Conservation (phyloP, 2,329 filamentous ascomycete species). For the Botrytis fabae region DNA sequence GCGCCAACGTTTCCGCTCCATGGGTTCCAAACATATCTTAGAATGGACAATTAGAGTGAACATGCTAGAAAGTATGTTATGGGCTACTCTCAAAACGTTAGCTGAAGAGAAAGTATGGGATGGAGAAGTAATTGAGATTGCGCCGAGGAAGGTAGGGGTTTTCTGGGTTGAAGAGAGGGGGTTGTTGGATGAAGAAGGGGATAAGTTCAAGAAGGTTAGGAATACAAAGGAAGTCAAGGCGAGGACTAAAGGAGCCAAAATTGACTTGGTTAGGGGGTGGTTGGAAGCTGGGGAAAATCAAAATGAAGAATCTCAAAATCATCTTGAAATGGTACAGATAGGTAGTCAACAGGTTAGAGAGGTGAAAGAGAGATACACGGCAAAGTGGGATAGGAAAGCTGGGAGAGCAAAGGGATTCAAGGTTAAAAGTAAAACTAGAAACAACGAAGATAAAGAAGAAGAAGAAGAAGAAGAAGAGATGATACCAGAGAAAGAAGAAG, state of each 20-base stretch:
- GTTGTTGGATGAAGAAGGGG: constrained; percentile 24
- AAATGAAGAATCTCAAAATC: constrained; percentile 23
- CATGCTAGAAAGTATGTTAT: constrained; percentile 78
- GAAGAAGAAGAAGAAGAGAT: constrained; percentile 24
- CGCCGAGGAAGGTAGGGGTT: constrained; percentile 54
- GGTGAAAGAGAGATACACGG: constrained; percentile 43
- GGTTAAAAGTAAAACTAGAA: constrained; percentile 17
- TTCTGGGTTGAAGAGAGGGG: constrained; percentile 52
- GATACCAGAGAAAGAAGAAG: constrained; percentile 33
- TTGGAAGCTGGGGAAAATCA: constrained; percentile 37
- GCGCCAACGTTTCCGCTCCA: constrained; percentile 61
- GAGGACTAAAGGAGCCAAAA: constrained; percentile 59
- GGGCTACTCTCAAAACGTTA: constrained; percentile 65
- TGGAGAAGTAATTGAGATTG: constrained; percentile 51
- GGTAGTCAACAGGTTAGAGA: constrained; percentile 41
- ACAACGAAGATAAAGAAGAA: neutral
- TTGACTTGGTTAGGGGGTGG: constrained; percentile 61
- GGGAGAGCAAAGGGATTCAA: constrained; percentile 37
- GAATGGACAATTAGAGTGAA: constrained; percentile 86
- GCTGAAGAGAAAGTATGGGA: constrained; percentile 46
- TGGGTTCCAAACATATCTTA: constrained; percentile 63
- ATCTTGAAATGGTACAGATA: constrained; percentile 35
- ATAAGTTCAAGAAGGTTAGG: constrained; percentile 39
- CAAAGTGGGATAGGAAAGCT: constrained; percentile 38
- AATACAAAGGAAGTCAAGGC: constrained; percentile 46